These are phyloP conservation scores for Cytauxzoon felis DNA, from an alignment of 169 alveolate genomes.

Conservation along the genomic window DNA sequence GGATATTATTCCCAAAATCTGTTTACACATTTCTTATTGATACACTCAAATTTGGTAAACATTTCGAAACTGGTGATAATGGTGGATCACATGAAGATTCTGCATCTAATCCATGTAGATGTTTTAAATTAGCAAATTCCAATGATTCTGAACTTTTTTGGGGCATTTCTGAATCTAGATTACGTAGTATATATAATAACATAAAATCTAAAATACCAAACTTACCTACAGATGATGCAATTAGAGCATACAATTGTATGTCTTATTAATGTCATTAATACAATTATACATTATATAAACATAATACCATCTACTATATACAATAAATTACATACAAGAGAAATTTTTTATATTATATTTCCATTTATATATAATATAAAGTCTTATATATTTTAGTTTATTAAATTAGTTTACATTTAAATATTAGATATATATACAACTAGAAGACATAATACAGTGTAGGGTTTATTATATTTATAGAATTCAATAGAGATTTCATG, in stretches of 20 bases:
- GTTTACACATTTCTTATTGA: slow-evolving; percentile 37
- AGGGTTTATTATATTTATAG: too few species aligned
- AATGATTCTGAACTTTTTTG: slow-evolving; percentile 53
- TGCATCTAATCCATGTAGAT: slow-evolving; percentile 51
- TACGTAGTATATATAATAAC: slow-evolving; percentile 21
- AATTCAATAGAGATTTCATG: too few species aligned
- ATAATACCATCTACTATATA: too few species aligned
- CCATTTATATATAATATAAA: too few species aligned
- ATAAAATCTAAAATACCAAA: slow-evolving; percentile 34
- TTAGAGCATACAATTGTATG: neutral
- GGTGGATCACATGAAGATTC: slow-evolving; percentile 69
- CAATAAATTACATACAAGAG: too few species aligned
- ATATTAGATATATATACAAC: too few species aligned
- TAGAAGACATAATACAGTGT: too few species aligned
- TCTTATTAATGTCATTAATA: too few species aligned
- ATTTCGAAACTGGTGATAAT: slow-evolving; percentile 49
- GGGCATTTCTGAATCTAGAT: slow-evolving; percentile 66
- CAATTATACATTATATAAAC: too few species aligned
- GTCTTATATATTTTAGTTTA: too few species aligned
- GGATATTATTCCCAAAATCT: slow-evolving; percentile 50
- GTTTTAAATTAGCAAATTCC: slow-evolving; percentile 33
- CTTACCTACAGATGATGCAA: slow-evolving; percentile 25
- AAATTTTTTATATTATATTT: too few species aligned
- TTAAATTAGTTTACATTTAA: too few species aligned
- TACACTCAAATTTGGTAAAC: slow-evolving; percentile 60